These are phyloP conservation scores for Pseudoneurospora amorphoporcata DNA, from an alignment of 495 filamentous ascomycete genomes.

Conservation along the genomic window DNA sequence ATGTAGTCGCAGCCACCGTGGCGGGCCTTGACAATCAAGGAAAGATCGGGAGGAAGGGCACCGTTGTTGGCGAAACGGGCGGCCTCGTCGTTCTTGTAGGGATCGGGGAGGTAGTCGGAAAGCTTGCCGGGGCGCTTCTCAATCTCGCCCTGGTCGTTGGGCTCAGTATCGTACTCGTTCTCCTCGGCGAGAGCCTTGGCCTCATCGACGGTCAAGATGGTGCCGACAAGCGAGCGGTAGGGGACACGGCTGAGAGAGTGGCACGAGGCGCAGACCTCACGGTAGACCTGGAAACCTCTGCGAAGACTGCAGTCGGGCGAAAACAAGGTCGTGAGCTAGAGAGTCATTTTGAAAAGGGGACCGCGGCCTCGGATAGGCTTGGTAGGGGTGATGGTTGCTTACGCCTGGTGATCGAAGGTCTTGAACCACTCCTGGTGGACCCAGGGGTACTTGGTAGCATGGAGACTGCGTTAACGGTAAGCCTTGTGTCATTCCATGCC, in stretches of 20 bases:
- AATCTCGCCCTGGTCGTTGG: constrained; percentile 95
- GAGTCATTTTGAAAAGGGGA: neutral
- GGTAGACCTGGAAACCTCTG: constrained; percentile 99
- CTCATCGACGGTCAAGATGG: constrained; percentile 89
- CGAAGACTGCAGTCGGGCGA: constrained; percentile 56
- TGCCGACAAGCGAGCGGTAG: constrained; percentile 86
- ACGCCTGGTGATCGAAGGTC: constrained; percentile 96
- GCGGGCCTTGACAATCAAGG: constrained; percentile 92
- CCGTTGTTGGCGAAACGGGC: constrained; percentile 97
- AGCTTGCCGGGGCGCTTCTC: constrained; percentile 97
- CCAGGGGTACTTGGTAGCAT: constrained; percentile 90
- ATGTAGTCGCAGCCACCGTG: constrained; percentile 99
- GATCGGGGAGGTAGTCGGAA: constrained; percentile 87
- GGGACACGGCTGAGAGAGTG: constrained; percentile 92
- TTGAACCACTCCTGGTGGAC: constrained; percentile 80
- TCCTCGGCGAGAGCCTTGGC: constrained; percentile 95
- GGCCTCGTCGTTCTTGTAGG: constrained; percentile 98
- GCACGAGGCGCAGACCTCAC: constrained; percentile 94
- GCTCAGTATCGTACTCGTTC: constrained; percentile 96
- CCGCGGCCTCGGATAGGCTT: neutral
- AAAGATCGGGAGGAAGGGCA: constrained; percentile 94
- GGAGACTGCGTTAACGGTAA: constrained; percentile 54
- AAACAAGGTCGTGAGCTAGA: constrained; percentile 10
- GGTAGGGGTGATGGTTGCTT: constrained; percentile 31
- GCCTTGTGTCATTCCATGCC: constrained; percentile 5